Conservation (phyloP, 2,329 filamentous ascomycete genomes). For the Phyllosticta citribraziliensis region DNA sequence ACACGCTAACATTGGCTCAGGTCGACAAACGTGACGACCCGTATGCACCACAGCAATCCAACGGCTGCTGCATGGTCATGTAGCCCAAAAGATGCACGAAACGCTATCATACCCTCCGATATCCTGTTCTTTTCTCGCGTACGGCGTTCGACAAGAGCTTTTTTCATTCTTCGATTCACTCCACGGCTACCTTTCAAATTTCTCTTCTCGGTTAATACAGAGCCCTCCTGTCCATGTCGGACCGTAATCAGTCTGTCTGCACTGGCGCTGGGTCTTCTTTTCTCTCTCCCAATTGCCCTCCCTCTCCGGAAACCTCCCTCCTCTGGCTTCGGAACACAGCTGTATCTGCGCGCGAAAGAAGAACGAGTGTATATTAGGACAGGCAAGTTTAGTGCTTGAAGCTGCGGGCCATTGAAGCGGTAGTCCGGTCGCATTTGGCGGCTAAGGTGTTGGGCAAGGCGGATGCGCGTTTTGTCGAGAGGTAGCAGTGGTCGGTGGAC, state of each 20-base stretch:
- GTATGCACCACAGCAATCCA: slow-evolving; percentile 91
- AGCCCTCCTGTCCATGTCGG: neutral
- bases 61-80: slow-evolving; percentile 94
- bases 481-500: neutral
- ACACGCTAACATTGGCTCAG: slow-evolving; percentile 29
- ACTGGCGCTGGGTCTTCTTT: slow-evolving; percentile 4
- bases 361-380: slow-evolving; percentile 10
- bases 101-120: slow-evolving; percentile 5
- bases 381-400: slow-evolving; percentile 4
- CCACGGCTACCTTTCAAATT: neutral
- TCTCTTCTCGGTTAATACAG: slow-evolving; percentile 11
- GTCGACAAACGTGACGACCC: slow-evolving; percentile 94
- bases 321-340: neutral
- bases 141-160: slow-evolving; percentile 10
- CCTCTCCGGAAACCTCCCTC: neutral
- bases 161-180: slow-evolving; percentile 8
- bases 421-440: neutral
- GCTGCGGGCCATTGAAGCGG: neutral
- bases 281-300: neutral
- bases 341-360: slow-evolving; percentile 8
- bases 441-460: neutral
- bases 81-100: slow-evolving; percentile 32
- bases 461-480: neutral
- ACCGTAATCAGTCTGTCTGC: neutral
- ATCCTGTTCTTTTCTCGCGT: slow-evolving; percentile 5